These are phyloP conservation scores for Blastocystis sp. DNA, from an alignment of 352 stramenopile species.

Conservation along the genomic window DNA sequence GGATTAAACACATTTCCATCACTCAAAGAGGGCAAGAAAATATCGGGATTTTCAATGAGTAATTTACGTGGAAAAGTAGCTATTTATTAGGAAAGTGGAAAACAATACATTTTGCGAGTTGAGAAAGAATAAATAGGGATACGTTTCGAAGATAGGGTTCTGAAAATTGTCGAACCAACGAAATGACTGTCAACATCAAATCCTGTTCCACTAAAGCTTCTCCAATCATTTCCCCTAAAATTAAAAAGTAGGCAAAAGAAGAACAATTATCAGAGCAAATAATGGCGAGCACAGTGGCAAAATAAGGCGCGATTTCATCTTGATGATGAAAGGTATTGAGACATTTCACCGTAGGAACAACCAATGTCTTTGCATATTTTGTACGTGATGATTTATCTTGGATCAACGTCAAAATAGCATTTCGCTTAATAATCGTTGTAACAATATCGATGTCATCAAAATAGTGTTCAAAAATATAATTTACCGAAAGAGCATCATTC, in stretches of 20 bases:
- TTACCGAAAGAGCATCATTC: conserved; percentile 12
- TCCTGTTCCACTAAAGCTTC: neutral
- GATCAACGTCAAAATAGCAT: neutral
- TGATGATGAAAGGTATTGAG: neutral
- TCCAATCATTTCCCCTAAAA: neutral
- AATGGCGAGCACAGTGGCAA: neutral
- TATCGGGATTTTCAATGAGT: conserved; percentile 7
- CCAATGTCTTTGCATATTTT: neutral
- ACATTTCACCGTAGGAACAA: neutral
- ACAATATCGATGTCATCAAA: neutral
- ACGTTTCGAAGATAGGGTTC: neutral
- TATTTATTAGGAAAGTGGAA: neutral
- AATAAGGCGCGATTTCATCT: neutral
- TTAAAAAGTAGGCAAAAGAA: neutral
- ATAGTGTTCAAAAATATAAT: conserved; percentile 25
- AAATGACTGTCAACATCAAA: neutral
- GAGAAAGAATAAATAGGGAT: neutral
- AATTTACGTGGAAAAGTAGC: neutral
- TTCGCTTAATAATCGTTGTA: neutral
- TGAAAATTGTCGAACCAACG: neutral
- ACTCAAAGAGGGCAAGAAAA: neutral
- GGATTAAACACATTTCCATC: neutral
- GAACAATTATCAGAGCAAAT: neutral
- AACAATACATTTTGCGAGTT: neutral
- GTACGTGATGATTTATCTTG: neutral